These are phyloP conservation scores for Xylaria sp. DNA, from an alignment of 2,329 filamentous ascomycete genomes.

Conservation along the genomic window DNA sequence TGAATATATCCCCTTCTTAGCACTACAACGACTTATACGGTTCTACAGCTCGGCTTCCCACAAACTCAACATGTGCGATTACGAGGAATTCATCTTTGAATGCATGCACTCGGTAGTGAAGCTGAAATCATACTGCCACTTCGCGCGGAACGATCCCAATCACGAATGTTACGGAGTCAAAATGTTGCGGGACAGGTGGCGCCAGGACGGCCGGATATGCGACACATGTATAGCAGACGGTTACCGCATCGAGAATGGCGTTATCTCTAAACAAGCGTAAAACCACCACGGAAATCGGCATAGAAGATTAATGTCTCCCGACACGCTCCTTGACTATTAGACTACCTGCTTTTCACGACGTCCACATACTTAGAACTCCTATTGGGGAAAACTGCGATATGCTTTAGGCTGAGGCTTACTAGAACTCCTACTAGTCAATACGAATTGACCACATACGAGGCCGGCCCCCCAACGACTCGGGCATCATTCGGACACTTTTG, in stretches of 20 bases:
- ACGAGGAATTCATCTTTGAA: slow-evolving; percentile 72
- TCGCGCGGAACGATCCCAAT: slow-evolving; percentile 75
- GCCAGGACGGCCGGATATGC: slow-evolving; percentile 63
- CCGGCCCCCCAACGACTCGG: neutral
- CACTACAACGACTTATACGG: neutral
- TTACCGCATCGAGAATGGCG: slow-evolving; percentile 39
- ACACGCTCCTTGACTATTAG: neutral
- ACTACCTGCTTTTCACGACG: neutral
- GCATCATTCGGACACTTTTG: neutral
- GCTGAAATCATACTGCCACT: slow-evolving; percentile 77
- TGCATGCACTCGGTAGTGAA: slow-evolving; percentile 70
- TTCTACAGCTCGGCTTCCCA: neutral
- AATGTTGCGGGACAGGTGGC: slow-evolving; percentile 69
- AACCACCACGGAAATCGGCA: slow-evolving; percentile 11
- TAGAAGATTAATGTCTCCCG: neutral
- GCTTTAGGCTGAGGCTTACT: neutral
- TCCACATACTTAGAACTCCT: too few species aligned
- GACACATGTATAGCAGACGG: slow-evolving; percentile 54
- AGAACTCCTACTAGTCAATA: neutral
- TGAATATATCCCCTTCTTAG: neutral
- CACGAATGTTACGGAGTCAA: slow-evolving; percentile 77
- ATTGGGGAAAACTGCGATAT: neutral
- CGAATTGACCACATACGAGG: neutral
- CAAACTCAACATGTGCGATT: slow-evolving; percentile 70
- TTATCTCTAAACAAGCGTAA: slow-evolving; percentile 38